Base-by-base conservation (phyloP, 352 stramenopile genomes). In the Plasmopara muralis region DNA sequence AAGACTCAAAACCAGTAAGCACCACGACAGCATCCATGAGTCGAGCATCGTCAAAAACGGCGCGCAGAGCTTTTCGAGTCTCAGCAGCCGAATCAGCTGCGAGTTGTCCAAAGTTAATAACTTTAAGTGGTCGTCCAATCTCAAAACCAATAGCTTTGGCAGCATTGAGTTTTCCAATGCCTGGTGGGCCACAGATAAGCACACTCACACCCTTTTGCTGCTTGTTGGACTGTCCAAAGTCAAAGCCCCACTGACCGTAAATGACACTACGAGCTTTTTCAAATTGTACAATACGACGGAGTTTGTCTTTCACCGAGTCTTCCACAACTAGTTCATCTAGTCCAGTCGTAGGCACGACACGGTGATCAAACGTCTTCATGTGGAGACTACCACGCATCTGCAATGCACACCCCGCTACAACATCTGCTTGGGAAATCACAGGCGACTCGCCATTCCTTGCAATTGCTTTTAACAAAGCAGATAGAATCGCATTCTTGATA, bases 401-500 rank as follows among this genome's bases (percentile, higher is more conserved):
- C 42, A 95, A 54, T 34, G 78, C 82, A 48, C 83, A 95, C 6
- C 83, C 83, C 0, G 75, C 57, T 20, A 92, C 77, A 39, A 95
- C 77, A 45, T 94, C 85, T 0, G 68, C 74, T 41, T 95, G 77
- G 16, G 60, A 72, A 49, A 95, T 86, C 35, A 90, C 77, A 0
- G 79, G 80, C 0, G 68, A 50, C 40, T 81, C 70, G 2, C 60
- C 50, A 45, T 85, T 57, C 16, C 82, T 68, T 12, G 74, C 77
- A 41, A 92, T 87, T 18, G 85, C 83, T 38, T 82, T 85, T 14
- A 95, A 55, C 33, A 94, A 67, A 42, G 83, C 80, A 33, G 83
- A 90, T 10, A 94, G 57, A 49, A 95, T 87, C 33, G 85, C 83
- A 53, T 95, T 95, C 69, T 95, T 93, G 67, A 95, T 95, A 60